A percentile compares a stretch with the other conserved stretches of the same genome.
Evolutionary conservation across 371 early-diverging fungal species (phyloP).

Genomic region (Mucor indicus): DNA sequence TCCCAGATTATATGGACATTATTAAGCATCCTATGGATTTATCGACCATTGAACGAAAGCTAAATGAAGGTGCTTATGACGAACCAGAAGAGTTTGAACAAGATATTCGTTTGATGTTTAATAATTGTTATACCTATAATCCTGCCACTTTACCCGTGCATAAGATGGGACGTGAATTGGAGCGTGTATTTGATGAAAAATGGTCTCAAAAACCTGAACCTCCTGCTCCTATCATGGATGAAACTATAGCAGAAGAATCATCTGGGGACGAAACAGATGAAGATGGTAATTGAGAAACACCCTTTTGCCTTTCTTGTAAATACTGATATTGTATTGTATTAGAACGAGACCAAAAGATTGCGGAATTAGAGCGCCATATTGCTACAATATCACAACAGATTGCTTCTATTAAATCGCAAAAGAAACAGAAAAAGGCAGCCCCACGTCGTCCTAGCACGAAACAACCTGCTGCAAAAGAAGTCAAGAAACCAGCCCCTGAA

Average conservation of each 20-base stretch:
- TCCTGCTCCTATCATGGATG: constrained; percentile 11
- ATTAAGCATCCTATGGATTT: constrained; percentile 99
- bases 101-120: constrained; percentile 87
- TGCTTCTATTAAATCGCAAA: constrained; percentile 60
- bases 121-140: constrained; percentile 96
- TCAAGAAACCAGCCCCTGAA: constrained; percentile 18
- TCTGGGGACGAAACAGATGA: constrained; percentile 22
- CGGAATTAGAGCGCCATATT: constrained; percentile 63
- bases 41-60: constrained; percentile 85
- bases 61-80: constrained; percentile 75
- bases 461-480: constrained; percentile 20
- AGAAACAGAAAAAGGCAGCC: constrained; percentile 50
- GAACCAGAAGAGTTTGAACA: constrained; percentile 75
- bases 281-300: constrained; percentile 27
- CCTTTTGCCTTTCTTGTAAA: not conserved
- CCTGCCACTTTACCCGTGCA: constrained; percentile 86
- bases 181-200: constrained; percentile 81
- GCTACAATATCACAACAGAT: constrained; percentile 61
- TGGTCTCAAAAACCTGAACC: constrained; percentile 72
- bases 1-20: constrained; percentile 92
- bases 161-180: constrained; percentile 75
- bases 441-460: constrained; percentile 19
- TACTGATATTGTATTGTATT: not conserved
- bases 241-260: constrained; percentile 4
- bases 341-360: constrained; percentile 55